Base-by-base conservation (phyloP, 106 monocot species). In the Phalaenopsis equestris region DNA sequence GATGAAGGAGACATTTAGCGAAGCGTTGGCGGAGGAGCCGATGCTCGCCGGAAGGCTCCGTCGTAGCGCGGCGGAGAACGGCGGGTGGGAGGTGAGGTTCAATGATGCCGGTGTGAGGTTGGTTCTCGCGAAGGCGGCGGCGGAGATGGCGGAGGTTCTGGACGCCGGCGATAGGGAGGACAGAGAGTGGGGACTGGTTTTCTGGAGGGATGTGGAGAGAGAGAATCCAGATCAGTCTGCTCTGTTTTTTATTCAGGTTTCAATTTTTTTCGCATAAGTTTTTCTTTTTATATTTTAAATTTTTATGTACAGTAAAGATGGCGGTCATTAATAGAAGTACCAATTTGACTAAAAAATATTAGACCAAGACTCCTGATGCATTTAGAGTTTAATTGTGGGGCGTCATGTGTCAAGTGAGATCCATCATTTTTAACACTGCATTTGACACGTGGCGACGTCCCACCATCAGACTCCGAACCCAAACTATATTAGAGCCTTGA, bases 41-140 rank as follows among this genome's bases (percentile, higher is more conserved):
- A 65, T 86, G 78, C 75, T 95, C 15, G 84, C 90, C 5, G 92
- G 95, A 42, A 68, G 95, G 81, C 86, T 93, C 36, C 24, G 23
- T 76, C 87, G 75, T 78, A 78, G 75, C 73, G 57, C 0, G 55
- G 39, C 68, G 15, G 88, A 87, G 36, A 81, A 43, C 6, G 84
- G 84, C 19, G 89, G 83, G 38, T 89, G 92, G 88, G 90, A 95
- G 81, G 57, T 95, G 19, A 87, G 85, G 81, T 75, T 73, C 19
- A 95, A 93, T 45, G 93, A 93, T 56, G 81, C 87, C 2, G 93
- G 90, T 1, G 83, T 93, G 41, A 80, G 95, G 79, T 77, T 95
- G 79, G 82, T 95, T 77, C 90, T 89, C 83, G 95, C 87, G 16
- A 73, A 77, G 80, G 87, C 83, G 45, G 89, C 89, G 80, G 67